These are phyloP conservation scores for Isatis lusitanica DNA, from an alignment of 441 rosid genomes.

Conservation along the genomic window DNA sequence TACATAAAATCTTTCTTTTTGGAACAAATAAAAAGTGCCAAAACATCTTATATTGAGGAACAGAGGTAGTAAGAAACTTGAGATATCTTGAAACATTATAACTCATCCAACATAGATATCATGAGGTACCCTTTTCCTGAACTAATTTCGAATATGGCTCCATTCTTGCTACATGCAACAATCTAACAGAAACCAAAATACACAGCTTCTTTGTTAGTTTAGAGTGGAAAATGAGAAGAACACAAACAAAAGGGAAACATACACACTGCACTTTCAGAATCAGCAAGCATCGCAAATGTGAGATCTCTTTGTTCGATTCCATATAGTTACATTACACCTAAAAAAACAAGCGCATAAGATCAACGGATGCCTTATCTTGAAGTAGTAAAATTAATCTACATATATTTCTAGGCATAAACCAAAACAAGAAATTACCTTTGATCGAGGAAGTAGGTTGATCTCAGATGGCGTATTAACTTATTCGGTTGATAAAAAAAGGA, in stretches of 20 bases:
- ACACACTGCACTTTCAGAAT: slow-evolving; percentile 98
- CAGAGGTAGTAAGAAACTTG: not conserved
- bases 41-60: too few species aligned
- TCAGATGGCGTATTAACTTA: too few species aligned
- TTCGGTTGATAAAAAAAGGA: too few species aligned
- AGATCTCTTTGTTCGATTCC: slow-evolving; percentile 91
- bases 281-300: slow-evolving; percentile 92
- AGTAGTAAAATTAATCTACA: too few species aligned
- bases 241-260: slow-evolving; percentile 42
- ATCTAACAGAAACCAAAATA: slow-evolving; percentile 49
- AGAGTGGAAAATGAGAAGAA: slow-evolving; percentile 1
- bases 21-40: too few species aligned
- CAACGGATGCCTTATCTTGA: too few species aligned
- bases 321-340: slow-evolving; percentile 83
- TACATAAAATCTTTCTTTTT: too few species aligned
- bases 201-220: slow-evolving; percentile 13
- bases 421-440: slow-evolving; percentile 36
- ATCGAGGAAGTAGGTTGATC: slow-evolving; percentile 43
- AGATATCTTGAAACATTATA: not conserved
- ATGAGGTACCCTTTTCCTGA: slow-evolving; percentile 81
- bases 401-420: not conserved
- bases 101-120: slow-evolving; percentile 2
- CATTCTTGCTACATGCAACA: slow-evolving; percentile 82
- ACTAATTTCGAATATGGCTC: slow-evolving; percentile 70
- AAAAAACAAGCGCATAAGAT: slow-evolving; percentile 13